Base-by-base conservation (phyloP, 2,329 filamentous ascomycete species). In the Neocatenulostroma microsporum region DNA sequence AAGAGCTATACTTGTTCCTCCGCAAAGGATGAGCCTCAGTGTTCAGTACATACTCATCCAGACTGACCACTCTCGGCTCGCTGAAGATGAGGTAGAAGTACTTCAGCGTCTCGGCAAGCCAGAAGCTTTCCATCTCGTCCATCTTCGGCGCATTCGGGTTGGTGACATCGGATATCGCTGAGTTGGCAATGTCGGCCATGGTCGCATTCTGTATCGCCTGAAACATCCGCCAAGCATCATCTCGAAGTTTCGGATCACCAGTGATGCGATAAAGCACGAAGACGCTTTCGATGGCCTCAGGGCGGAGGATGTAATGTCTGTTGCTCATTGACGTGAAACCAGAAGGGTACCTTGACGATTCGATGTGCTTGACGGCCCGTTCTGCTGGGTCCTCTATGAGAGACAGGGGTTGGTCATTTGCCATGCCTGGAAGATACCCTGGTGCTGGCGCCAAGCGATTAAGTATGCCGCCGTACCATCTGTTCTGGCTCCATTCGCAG, bases 251-350 rank as follows among this genome's bases (percentile, higher is more conserved):
- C 36, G 61, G 62, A 41, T 76, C 68, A 8, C 74, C 74, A 1
- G 74, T 78, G 30, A 75, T 70, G 15, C 74, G 68, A 46, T 77
- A 76, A 54, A 78, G 60, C 45, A 77, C 62, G 53, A 78, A 78
- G 2, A 78, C 65, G 13, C 68, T 73, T 50, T 78, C 74, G 30
- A 78, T 74, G 2, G 74, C 27, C 23, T 24, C n/a, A n/a, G 74
- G 68, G 6, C 69, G 56, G 8, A 72, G 59, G 18, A 68, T 61
- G 37, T 72, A 71, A 5, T 66, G 55, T 8, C 60, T 45, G 38
- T 72, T 68, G 11, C 53, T 48, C 26, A 70, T 60, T 2, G 56
- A 44, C 0, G 63, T 61, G 41, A 70, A 69, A 6, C 68, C 68
- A 24, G 53, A 51, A 0, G 62, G 63, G 6, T 69, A 48, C n/a